Evolutionary conservation across 2,329 filamentous ascomycete genomes (phyloP).

Genomic region (Clonostachys byssicola): DNA sequence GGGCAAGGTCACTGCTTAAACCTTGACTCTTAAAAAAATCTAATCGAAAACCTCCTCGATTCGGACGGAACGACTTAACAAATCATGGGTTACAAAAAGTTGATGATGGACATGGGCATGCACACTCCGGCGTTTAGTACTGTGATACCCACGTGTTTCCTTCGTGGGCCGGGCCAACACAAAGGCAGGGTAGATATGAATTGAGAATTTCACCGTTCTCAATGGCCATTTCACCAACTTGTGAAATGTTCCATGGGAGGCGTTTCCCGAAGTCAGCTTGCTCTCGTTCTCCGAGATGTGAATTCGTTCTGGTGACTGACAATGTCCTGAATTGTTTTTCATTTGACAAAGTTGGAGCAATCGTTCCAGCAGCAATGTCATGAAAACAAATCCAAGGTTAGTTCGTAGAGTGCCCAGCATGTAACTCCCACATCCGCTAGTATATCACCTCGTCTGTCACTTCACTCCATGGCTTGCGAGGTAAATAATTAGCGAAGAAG

Average conservation of each 20-base stretch:
- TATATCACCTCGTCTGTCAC: conserved; percentile 85
- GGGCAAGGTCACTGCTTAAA: conserved; percentile 60
- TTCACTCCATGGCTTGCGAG: conserved; percentile 70
- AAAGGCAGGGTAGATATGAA: conserved; percentile 28
- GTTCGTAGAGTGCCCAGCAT: neutral
- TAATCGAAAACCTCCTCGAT: conserved; percentile 10
- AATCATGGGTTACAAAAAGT: neutral
- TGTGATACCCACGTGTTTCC: neutral
- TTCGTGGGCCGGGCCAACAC: neutral
- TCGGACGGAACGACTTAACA: conserved; percentile 6
- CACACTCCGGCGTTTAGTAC: neutral
- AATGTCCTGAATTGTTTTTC: neutral
- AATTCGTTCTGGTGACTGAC: neutral
- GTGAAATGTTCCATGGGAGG: conserved; percentile 77
- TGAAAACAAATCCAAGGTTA: neutral
- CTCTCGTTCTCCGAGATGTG: neutral
- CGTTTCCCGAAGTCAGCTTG: conserved; percentile 58
- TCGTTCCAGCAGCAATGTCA: neutral
- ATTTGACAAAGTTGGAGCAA: neutral
- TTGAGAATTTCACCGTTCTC: conserved; percentile 40
- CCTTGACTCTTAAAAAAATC: conserved; percentile 8
- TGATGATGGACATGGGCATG: neutral
- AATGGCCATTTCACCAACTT: conserved; percentile 68
- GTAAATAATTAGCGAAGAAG: conserved; percentile 92
- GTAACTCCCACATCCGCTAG: conserved; percentile 52